phyloP scores from a whole-genome alignment of 192 early-diverging fungal species.

The Mortierella antarctica region DNA sequence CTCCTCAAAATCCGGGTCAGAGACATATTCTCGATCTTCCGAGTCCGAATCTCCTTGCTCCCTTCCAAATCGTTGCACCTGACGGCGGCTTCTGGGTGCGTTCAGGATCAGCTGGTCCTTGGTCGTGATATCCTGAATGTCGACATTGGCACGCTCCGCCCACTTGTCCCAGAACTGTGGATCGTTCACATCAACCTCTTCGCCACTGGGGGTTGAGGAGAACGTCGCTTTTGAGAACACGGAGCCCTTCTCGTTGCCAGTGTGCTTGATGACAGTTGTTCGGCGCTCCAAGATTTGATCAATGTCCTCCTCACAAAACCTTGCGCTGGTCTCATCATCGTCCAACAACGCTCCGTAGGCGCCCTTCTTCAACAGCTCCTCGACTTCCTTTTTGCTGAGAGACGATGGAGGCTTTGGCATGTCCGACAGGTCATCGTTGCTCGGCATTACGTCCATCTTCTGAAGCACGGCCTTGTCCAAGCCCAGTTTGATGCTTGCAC shows the following conservation, averaged over 20 bases:
- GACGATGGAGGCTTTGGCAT: conserved; percentile 61
- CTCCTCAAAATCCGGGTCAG: conserved; percentile 61
- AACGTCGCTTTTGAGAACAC: conserved; percentile 92
- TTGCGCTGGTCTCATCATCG: conserved; percentile 78
- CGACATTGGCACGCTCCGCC: conserved; percentile 79
- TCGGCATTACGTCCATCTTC: conserved; percentile 73
- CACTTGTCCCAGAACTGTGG: conserved; percentile 93
- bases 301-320: conserved; percentile 91
- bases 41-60: conserved; percentile 54
- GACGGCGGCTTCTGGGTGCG: conserved; percentile 71
- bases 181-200: conserved; percentile 82
- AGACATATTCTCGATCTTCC: conserved; percentile 57
- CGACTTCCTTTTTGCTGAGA: conserved; percentile 82
- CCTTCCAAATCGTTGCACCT: conserved; percentile 63
- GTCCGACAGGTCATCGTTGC: conserved; percentile 57
- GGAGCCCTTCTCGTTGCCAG: conserved; percentile 73
- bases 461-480: conserved; percentile 84
- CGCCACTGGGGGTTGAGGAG: conserved; percentile 44
- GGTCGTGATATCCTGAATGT: conserved; percentile 64
- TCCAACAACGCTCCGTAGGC: conserved; percentile 91
- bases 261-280: conserved; percentile 82
- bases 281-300: conserved; percentile 87
- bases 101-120: conserved; percentile 75
- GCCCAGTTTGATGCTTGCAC: conserved; percentile 88
- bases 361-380: conserved; percentile 88